phyloP scores from a whole-genome alignment of 306 rosid genomes.

The Acacia crassicarpa region DNA sequence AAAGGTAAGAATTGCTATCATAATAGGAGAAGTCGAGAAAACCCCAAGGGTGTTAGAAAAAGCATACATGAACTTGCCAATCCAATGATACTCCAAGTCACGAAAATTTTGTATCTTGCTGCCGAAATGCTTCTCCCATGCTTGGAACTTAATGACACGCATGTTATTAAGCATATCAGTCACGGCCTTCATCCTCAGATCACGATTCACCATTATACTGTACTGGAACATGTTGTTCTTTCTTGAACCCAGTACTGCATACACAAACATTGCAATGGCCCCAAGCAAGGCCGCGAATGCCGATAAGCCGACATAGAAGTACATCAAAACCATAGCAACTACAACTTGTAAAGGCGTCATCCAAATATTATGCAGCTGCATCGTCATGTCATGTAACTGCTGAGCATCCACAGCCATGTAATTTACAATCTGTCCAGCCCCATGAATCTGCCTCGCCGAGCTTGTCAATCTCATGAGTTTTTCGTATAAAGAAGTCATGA shows the following conservation, averaged over 20 bases:
- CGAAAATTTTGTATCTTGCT: background rate
- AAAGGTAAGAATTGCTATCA: conserved; percentile 3
- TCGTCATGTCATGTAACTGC: background rate
- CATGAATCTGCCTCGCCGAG: background rate
- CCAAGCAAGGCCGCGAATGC: background rate
- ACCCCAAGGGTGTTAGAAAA: background rate
- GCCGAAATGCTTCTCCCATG: background rate
- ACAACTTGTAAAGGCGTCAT: background rate
- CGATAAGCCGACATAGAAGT: background rate
- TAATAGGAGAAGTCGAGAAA: background rate
- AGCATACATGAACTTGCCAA: background rate
- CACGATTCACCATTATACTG: background rate
- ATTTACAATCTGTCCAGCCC: conserved; percentile 1
- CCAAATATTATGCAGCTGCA: background rate
- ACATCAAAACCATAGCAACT: background rate
- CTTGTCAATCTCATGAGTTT: background rate
- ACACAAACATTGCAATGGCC: background rate
- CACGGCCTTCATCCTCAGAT: background rate
- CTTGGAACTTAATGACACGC: background rate
- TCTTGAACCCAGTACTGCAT: background rate
- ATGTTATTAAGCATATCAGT: background rate
- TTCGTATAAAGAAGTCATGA: background rate
- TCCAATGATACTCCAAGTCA: background rate
- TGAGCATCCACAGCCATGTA: background rate
- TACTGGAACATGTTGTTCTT: background rate